Percentiles rank a stretch among this genome's conserved stretches.
Evolutionary conservation across 2,329 filamentous ascomycete genomes (phyloP).

Genomic region (Paecilomyces sp.): DNA sequence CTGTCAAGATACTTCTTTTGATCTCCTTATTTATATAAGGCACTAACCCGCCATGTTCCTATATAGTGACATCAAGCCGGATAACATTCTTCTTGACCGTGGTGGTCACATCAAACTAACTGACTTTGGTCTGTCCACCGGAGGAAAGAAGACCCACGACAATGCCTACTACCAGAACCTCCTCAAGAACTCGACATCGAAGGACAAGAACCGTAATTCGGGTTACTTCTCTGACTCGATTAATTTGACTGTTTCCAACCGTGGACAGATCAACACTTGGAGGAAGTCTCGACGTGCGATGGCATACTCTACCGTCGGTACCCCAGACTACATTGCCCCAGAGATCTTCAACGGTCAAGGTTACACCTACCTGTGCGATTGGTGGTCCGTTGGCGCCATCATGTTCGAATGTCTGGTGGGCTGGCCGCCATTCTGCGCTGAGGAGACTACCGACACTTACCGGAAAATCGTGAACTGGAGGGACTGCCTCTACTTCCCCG

Average conservation of each 20-base stretch:
- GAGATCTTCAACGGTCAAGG: constrained; percentile 97
- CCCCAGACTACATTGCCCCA: constrained; percentile 95
- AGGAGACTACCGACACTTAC: constrained; percentile 96
- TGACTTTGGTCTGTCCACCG: constrained; percentile 94
- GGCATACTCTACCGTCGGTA: constrained; percentile 97
- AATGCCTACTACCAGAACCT: constrained; percentile 98
- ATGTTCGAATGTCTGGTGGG: constrained; percentile 99
- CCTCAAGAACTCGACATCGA: constrained; percentile 67
- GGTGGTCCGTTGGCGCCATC: constrained; percentile 98
- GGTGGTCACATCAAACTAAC: constrained; percentile 97
- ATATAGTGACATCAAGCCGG: constrained; percentile 90
- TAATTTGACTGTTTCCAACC: constrained; percentile 95
- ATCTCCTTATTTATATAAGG: neutral
- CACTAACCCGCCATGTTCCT: neutral
- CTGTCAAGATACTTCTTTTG: neutral
- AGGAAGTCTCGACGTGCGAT: constrained; percentile 89
- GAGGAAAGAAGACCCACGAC: constrained; percentile 95
- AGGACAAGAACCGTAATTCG: constrained; percentile 76
- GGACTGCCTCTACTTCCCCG: constrained; percentile 90
- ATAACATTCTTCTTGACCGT: constrained; percentile 93
- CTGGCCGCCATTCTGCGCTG: constrained; percentile 98
- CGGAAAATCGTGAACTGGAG: constrained; percentile 99
- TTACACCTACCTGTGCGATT: constrained; percentile 95
- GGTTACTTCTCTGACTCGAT: constrained; percentile 91
- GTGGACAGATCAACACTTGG: constrained; percentile 98